Evolutionary conservation across 768 basidiomycete species (phyloP).

Genomic region (Boletus rufocinnamomeus): DNA sequence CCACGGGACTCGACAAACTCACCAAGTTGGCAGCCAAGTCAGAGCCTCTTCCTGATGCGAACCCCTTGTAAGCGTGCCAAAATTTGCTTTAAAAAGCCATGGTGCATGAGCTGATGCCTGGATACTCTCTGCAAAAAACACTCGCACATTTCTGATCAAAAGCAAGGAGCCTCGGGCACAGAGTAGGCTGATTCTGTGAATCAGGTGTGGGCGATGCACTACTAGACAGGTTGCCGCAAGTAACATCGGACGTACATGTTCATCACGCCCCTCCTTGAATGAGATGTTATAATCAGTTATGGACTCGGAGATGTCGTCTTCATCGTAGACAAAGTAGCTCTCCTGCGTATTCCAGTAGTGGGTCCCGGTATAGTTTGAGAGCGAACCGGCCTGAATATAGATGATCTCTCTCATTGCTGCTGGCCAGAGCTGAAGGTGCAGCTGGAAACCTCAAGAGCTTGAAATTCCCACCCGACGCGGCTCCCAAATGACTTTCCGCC

Average conservation of each 20-base stretch:
- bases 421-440: not conserved
- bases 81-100: constrained; percentile 50
- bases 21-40: constrained; percentile 23
- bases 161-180: constrained; percentile 63
- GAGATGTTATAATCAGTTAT: constrained; percentile 57
- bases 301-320: constrained; percentile 44
- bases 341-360: constrained; percentile 87
- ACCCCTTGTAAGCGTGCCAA: constrained; percentile 54
- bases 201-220: not conserved
- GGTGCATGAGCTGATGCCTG: constrained; percentile 9
- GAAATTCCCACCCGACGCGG: constrained; percentile 12
- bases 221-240: not conserved
- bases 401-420: constrained; percentile 71
- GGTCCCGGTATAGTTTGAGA: constrained; percentile 68
- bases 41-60: constrained; percentile 37
- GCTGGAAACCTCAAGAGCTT: not conserved
- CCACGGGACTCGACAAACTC: constrained; percentile 1
- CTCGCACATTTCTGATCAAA: constrained; percentile 66
- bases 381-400: constrained; percentile 70
- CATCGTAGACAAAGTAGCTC: constrained; percentile 57
- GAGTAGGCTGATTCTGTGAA: constrained; percentile 39
- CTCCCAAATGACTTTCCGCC: not conserved
- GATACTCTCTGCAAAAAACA: constrained; percentile 3
- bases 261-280: constrained; percentile 60
- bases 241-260: constrained; percentile 42